A percentile compares a stretch with the other conserved stretches of the same genome.
phyloP scores from a whole-genome alignment of 148 eudicot species.

The Camellia japonica region DNA sequence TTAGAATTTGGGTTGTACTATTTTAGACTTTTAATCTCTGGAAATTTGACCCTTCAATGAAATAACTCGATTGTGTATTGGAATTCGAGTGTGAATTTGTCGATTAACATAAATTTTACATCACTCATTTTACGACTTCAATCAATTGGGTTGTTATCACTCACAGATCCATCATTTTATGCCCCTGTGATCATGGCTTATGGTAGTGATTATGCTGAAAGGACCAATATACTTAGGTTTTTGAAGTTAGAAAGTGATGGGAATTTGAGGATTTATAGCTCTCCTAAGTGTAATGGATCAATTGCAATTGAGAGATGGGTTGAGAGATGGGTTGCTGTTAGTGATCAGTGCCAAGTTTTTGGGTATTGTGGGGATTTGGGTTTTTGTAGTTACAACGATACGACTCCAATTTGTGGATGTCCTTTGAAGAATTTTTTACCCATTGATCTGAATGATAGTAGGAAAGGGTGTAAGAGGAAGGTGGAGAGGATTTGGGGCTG shows the following conservation, averaged over 20 bases:
- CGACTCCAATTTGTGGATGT: slow-evolving; percentile 67
- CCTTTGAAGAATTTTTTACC: slow-evolving; percentile 70
- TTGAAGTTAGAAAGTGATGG: too few species aligned
- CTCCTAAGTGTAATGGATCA: slow-evolving; percentile 27
- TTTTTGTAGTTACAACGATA: slow-evolving; percentile 78
- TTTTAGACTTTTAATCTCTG: too few species aligned
- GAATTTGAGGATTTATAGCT: not conserved
- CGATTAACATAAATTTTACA: too few species aligned
- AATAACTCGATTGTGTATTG: too few species aligned
- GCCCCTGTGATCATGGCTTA: too few species aligned
- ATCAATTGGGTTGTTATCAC: too few species aligned
- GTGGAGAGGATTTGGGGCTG: slow-evolving; percentile 18
- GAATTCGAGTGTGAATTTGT: too few species aligned
- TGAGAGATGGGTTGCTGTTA: slow-evolving; percentile 72
- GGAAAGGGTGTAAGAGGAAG: slow-evolving; percentile 77
- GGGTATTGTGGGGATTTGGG: slow-evolving; percentile 38
- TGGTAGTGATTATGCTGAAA: too few species aligned
- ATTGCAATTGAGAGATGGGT: slow-evolving; percentile 43
- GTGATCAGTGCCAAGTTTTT: slow-evolving; percentile 74
- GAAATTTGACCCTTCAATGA: too few species aligned
- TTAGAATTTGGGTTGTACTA: too few species aligned
- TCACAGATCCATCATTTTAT: too few species aligned
- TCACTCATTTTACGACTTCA: not conserved
- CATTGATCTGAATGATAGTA: slow-evolving; percentile 45
- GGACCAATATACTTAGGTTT: too few species aligned